These are phyloP conservation scores for Tripterygium wilfordii DNA, from an alignment of 177 flowering plant genomes.

Conservation along the genomic window DNA sequence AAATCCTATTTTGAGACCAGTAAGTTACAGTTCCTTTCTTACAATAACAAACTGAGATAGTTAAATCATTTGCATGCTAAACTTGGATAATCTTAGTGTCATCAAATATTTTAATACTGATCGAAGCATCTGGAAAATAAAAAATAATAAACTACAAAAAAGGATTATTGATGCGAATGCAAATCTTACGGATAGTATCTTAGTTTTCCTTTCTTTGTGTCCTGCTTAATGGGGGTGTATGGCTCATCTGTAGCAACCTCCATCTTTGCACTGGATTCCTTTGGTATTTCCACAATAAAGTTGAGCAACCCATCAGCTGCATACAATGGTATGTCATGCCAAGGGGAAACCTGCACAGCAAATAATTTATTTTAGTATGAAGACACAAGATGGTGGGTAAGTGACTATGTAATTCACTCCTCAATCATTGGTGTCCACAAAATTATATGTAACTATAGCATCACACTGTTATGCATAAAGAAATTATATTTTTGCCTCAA, in stretches of 20 bases:
- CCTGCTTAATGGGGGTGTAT: conserved; percentile 94
- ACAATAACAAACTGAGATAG: too few species aligned
- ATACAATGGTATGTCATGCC: conserved; percentile 91
- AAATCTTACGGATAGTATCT: conserved; percentile 85
- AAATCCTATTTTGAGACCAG: too few species aligned
- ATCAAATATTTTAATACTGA: not conserved
- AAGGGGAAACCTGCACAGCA: conserved; percentile 71
- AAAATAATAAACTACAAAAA: not conserved
- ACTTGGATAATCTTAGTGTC: too few species aligned
- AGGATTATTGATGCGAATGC: not conserved
- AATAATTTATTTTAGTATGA: too few species aligned
- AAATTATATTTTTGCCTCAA: too few species aligned
- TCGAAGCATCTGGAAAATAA: not conserved
- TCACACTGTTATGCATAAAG: too few species aligned
- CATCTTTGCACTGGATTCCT: conserved; percentile 96
- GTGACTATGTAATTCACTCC: too few species aligned
- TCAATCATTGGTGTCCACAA: too few species aligned
- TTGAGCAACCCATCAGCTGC: conserved; percentile 80
- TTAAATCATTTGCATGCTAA: too few species aligned
- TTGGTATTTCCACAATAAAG: conserved; percentile 90
- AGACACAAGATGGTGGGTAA: too few species aligned
- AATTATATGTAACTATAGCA: too few species aligned
- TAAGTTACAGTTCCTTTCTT: too few species aligned
- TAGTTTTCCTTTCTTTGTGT: conserved; percentile 91
- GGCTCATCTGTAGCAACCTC: conserved; percentile 94